A percentile compares a stretch with the other conserved stretches of the same genome.
phyloP scores from a whole-genome alignment of 2,329 filamentous ascomycete species.

The Fusarium agapanthi region DNA sequence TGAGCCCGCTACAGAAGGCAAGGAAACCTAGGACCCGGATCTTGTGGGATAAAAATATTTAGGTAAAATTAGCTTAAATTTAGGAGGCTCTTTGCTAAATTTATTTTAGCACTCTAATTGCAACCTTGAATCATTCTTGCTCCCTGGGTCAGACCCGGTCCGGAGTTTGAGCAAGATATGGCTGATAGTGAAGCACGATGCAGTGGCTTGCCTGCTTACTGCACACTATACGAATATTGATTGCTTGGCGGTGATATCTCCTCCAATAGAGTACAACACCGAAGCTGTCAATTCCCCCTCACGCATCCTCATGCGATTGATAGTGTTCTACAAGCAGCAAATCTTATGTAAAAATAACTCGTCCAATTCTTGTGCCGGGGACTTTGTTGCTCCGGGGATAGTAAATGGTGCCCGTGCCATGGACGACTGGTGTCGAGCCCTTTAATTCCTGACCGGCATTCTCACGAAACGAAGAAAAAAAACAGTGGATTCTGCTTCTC shows the following conservation, averaged over 20 bases:
- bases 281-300: neutral
- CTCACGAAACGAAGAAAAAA: neutral
- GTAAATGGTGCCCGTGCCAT: slow-evolving; percentile 23
- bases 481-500: neutral
- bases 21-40: neutral
- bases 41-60: neutral
- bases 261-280: neutral
- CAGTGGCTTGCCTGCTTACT: neutral
- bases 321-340: neutral
- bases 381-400: slow-evolving; percentile 6
- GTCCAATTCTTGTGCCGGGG: neutral
- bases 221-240: slow-evolving; percentile 10
- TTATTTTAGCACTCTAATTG: neutral
- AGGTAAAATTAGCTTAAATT: neutral
- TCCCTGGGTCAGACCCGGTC: neutral
- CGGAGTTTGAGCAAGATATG: slow-evolving; percentile 21
- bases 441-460: neutral
- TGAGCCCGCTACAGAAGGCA: neutral
- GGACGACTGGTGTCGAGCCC: slow-evolving; percentile 26
- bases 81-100: neutral
- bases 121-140: neutral
- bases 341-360: slow-evolving; percentile 4
- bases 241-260: slow-evolving; percentile 2
- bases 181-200: slow-evolving; percentile 19
- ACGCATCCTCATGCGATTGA: neutral